Conservation (phyloP, 2,329 filamentous ascomycete species). For the Botrytis pseudocinerea region DNA sequence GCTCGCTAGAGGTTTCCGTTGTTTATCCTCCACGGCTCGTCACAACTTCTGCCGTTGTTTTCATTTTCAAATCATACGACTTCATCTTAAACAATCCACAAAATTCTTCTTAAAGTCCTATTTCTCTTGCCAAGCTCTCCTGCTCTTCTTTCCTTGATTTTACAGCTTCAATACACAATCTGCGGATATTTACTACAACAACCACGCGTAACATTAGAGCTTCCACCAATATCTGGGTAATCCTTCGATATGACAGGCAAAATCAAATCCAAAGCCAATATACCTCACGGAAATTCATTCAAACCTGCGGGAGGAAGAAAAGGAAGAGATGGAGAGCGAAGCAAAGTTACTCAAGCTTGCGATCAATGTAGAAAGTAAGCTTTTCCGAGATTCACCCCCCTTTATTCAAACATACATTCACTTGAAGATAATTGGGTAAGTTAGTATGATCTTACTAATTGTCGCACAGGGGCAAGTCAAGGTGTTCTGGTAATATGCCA, state of each 20-base stretch:
- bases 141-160: background rate
- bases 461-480: conserved; percentile 42
- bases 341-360: conserved; percentile 48
- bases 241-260: background rate
- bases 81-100: background rate
- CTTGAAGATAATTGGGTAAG: background rate
- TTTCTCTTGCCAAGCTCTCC: background rate
- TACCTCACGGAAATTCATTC: background rate
- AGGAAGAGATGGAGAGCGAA: conserved; percentile 19
- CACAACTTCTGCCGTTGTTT: background rate
- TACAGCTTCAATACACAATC: background rate
- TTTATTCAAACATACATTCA: background rate
- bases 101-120: too few relatives aligned
- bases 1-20: background rate
- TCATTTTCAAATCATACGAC: background rate
- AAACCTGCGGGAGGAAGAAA: background rate
- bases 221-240: background rate
- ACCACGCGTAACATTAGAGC: background rate
- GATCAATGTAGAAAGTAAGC: conserved; percentile 51
- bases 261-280: background rate
- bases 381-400: background rate
- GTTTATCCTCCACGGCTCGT: background rate
- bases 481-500: conserved; percentile 45
- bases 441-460: background rate
- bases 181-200: background rate